These are phyloP conservation scores for Schizothecium vesticola DNA, from an alignment of 495 filamentous ascomycete genomes.

Conservation along the genomic window DNA sequence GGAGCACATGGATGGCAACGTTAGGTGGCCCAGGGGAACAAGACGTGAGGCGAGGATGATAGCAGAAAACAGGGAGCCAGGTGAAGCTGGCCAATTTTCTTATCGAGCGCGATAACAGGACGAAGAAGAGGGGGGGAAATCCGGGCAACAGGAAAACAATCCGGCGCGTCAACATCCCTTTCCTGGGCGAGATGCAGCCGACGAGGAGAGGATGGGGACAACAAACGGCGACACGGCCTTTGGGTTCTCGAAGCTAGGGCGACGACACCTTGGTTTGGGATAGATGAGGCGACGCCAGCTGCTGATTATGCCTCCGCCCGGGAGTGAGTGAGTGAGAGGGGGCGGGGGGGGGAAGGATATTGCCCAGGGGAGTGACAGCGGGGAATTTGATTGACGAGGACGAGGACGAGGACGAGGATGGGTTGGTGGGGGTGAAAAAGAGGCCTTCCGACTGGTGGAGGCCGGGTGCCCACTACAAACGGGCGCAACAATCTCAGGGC, in stretches of 20 bases:
- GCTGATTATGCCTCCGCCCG: neutral
- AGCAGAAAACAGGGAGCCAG: neutral
- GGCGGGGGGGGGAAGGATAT: neutral
- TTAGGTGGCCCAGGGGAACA: neutral
- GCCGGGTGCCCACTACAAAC: neutral
- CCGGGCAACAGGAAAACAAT: neutral
- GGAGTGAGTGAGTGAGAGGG: neutral
- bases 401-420: neutral
- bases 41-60: neutral
- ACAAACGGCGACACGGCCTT: neutral
- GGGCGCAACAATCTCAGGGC: neutral
- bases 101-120: neutral
- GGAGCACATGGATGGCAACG: neutral
- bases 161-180: neutral
- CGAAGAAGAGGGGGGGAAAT: neutral
- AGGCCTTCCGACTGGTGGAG: neutral
- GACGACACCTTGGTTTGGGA: slow-evolving; percentile 15
- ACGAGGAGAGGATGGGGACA: neutral
- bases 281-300: slow-evolving; percentile 11
- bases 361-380: neutral
- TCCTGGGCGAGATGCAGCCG: neutral
- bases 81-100: neutral
- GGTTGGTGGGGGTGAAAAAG: neutral
- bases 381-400: neutral
- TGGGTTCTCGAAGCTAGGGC: slow-evolving; percentile 13